Conservation (phyloP, 164 flowering plant genomes). For the Nymphaea thermarum region DNA sequence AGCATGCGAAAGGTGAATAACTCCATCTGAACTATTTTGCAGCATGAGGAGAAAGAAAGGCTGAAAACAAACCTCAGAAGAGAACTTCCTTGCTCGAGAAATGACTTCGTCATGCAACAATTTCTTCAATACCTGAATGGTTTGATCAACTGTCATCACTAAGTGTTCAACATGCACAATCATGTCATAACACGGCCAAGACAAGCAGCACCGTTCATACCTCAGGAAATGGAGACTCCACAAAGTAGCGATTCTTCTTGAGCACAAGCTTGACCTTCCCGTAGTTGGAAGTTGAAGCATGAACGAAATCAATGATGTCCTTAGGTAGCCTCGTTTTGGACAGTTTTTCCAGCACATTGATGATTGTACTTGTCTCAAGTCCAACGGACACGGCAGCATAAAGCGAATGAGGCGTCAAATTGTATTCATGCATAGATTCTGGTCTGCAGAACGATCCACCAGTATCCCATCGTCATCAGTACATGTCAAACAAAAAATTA, state of each 20-base stretch:
- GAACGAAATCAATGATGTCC: slow-evolving; percentile 73
- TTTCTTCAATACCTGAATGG: slow-evolving; percentile 42
- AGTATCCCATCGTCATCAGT: not conserved
- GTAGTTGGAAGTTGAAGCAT: slow-evolving; percentile 85
- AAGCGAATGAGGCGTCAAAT: slow-evolving; percentile 77
- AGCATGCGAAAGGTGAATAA: no score
- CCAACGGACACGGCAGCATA: slow-evolving; percentile 98
- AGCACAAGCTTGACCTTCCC: slow-evolving; percentile 97
- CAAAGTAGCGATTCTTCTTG: slow-evolving; percentile 84
- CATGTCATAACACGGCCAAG: not conserved
- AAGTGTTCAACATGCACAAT: not conserved
- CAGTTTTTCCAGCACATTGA: slow-evolving; percentile 49
- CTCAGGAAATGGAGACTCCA: slow-evolving; percentile 95
- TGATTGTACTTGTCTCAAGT: slow-evolving; percentile 79
- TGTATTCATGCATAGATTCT: slow-evolving; percentile 87
- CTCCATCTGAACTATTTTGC: no score
- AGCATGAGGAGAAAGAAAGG: no score
- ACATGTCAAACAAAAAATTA: not conserved
- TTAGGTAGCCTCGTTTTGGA: slow-evolving; percentile 64
- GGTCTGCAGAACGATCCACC: slow-evolving; percentile 30
- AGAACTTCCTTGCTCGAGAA: slow-evolving; percentile 33
- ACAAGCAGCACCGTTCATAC: slow-evolving; percentile 18
- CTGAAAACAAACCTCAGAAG: slow-evolving; percentile 25
- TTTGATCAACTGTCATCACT: not conserved
- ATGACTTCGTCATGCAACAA: slow-evolving; percentile 48